Conservation (phyloP, 2,329 filamentous ascomycete species). For the Aspergillus texensis region DNA sequence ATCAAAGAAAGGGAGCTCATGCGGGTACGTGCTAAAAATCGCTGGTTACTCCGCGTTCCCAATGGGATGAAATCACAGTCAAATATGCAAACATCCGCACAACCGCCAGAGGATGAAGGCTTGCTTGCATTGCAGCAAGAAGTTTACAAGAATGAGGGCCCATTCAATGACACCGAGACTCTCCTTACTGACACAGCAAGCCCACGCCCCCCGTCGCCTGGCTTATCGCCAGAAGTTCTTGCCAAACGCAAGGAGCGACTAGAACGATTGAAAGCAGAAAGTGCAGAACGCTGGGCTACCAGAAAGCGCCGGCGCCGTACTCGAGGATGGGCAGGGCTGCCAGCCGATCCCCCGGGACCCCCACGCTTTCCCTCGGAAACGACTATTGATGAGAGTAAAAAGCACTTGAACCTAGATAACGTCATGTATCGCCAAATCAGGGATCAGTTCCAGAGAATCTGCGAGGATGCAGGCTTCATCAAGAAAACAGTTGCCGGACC, state of each 20-base stretch:
- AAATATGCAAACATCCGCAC: constrained; percentile 27
- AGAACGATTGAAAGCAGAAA: constrained; percentile 60
- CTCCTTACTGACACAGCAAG: constrained; percentile 25
- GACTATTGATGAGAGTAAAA: constrained; percentile 76
- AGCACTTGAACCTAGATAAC: constrained; percentile 66
- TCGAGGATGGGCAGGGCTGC: constrained; percentile 67
- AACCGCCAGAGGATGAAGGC: constrained; percentile 38
- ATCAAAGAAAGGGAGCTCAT: constrained; percentile 73
- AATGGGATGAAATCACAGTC: constrained; percentile 58
- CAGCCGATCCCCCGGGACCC: constrained; percentile 67
- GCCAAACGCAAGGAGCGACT: constrained; percentile 59
- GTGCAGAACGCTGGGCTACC: constrained; percentile 62
- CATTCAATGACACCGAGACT: constrained; percentile 32
- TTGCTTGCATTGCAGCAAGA: constrained; percentile 44
- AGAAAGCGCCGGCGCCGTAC: constrained; percentile 70
- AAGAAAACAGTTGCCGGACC: constrained; percentile 77
- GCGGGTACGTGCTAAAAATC: constrained; percentile 68
- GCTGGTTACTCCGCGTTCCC: constrained; percentile 66
- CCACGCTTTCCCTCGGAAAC: constrained; percentile 81
- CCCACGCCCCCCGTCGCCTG: constrained; percentile 29
- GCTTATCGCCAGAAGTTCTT: constrained; percentile 50
- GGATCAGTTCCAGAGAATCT: constrained; percentile 70
- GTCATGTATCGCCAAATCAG: constrained; percentile 66
- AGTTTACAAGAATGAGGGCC: constrained; percentile 36
- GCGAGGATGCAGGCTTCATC: constrained; percentile 65